Percentiles rank a stretch among this genome's conserved stretches.
These are phyloP conservation scores for Lepidopterella palustris DNA, from an alignment of 495 filamentous ascomycete genomes.

Conservation along the genomic window DNA sequence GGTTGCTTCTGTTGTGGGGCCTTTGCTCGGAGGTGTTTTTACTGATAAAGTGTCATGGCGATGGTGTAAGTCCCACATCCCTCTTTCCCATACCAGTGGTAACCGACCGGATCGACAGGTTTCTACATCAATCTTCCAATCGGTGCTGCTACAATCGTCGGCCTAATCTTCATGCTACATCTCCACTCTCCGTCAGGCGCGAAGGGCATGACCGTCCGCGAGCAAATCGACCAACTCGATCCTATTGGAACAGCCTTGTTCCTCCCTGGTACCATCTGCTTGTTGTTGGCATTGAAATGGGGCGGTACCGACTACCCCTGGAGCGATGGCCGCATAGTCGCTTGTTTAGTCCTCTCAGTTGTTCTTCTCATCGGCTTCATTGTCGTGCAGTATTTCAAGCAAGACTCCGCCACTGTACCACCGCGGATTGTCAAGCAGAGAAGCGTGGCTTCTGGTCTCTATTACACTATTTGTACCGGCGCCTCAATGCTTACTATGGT, in stretches of 20 bases:
- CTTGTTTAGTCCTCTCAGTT: constrained; percentile 41
- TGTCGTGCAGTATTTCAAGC: constrained; percentile 45
- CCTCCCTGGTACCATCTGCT: constrained; percentile 48
- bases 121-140: constrained; percentile 48
- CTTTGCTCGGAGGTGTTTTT: constrained; percentile 37
- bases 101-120: constrained; percentile 36
- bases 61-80: constrained; percentile 55
- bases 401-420: constrained; percentile 43
- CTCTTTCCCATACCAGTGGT: background rate
- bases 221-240: constrained; percentile 47
- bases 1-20: constrained; percentile 52
- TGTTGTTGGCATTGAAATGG: constrained; percentile 60
- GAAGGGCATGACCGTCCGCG: constrained; percentile 21
- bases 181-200: constrained; percentile 24
- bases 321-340: constrained; percentile 38
- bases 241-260: constrained; percentile 46
- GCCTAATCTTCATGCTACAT: constrained; percentile 47
- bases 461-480: constrained; percentile 36
- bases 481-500: constrained; percentile 51
- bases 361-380: constrained; percentile 46
- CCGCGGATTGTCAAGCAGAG: constrained; percentile 44
- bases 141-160: constrained; percentile 54
- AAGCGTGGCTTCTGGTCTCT: constrained; percentile 36
- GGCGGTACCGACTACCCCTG: constrained; percentile 53
- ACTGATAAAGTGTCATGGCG: constrained; percentile 56